These are phyloP conservation scores for Nepenthes alata DNA, from an alignment of 179 eudicot genomes.

Conservation along the genomic window DNA sequence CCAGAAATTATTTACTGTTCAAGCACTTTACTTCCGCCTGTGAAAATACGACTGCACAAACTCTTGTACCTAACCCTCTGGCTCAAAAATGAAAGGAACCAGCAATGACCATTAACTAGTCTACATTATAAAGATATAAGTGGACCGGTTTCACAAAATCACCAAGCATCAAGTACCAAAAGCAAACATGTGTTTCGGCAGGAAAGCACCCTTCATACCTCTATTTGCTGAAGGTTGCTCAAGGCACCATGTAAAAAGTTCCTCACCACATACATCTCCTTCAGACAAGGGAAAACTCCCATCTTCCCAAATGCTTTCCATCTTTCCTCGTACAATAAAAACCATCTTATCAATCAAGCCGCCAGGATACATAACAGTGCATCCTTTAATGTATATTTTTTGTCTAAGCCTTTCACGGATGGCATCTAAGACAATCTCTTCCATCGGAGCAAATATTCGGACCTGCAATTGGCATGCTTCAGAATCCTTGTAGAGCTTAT, in stretches of 20 bases:
- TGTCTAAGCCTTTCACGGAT: slow-evolving; percentile 62
- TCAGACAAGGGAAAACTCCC: slow-evolving; percentile 39
- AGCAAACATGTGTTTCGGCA: not conserved
- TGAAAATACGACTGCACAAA: no score
- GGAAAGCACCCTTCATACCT: slow-evolving; percentile 28
- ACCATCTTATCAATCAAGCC: slow-evolving; percentile 68
- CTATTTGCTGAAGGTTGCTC: slow-evolving; percentile 48
- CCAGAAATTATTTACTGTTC: no score
- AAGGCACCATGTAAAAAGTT: slow-evolving; percentile 73
- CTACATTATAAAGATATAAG: no score
- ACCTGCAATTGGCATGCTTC: slow-evolving; percentile 16
- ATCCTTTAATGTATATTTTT: slow-evolving; percentile 52
- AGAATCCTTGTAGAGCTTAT: not conserved
- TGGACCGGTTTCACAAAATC: no score
- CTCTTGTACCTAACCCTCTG: no score
- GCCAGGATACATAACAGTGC: slow-evolving; percentile 43
- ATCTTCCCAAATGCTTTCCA: slow-evolving; percentile 67
- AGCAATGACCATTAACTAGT: no score
- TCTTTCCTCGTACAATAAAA: slow-evolving; percentile 63
- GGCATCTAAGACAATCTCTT: slow-evolving; percentile 55
- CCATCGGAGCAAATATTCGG: slow-evolving; percentile 27
- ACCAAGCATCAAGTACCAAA: no score
- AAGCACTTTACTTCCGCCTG: no score
- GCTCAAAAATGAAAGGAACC: no score
- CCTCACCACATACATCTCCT: slow-evolving; percentile 75